Evolutionary conservation across 208 protist species (phyloP), one percentile per base, ranked within the genome.

Genomic region (Herpetomonas samuelpessoai): DNA sequence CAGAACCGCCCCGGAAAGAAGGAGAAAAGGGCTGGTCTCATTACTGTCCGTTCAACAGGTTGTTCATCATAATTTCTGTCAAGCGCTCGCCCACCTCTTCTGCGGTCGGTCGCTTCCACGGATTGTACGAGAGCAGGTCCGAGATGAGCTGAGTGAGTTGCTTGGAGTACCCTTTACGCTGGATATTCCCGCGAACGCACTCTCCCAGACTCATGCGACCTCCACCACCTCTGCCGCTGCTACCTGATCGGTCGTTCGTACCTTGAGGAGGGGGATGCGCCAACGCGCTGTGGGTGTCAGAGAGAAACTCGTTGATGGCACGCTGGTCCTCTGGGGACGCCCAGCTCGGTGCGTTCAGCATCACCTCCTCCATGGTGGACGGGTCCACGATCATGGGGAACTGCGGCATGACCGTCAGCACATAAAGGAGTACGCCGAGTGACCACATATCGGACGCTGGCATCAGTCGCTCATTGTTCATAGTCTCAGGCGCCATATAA

Each of bases 381-480:
- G 71, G 74, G 55, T 90, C 76, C 30, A 68, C 7, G 44, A 91
- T 74, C 82, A 86, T 88, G 10, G 85, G 81, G 52, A 83, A 95
- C 31, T 89, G 79, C 0, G 87, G 87, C 56, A 91, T 74, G 57
- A 88, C 74, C 0, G 76, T 67, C 50, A 95, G 53, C 21, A 91
- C 80, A 51, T 87, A 92, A 9, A 92, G 65, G n/a, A 92, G 50
- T 25, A 95, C 74, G 29, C 88, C 88, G 1, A 92, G 54, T n/a
- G 67, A 76, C 77, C 79, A 95, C 76, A 92, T 83, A 30, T 95
- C 88, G 1, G 88, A 91, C 35, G 75, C 79, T 21, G 83, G 76
- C 73, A 83, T 87, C 31, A 90, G 57, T 10, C 73, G 65, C 51
- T 79, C 69, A 2, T 77, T 64, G 56, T 80, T 70, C 29, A 82